phyloP scores from a whole-genome alignment of 179 eudicot species.

The Drosera spatulata region DNA sequence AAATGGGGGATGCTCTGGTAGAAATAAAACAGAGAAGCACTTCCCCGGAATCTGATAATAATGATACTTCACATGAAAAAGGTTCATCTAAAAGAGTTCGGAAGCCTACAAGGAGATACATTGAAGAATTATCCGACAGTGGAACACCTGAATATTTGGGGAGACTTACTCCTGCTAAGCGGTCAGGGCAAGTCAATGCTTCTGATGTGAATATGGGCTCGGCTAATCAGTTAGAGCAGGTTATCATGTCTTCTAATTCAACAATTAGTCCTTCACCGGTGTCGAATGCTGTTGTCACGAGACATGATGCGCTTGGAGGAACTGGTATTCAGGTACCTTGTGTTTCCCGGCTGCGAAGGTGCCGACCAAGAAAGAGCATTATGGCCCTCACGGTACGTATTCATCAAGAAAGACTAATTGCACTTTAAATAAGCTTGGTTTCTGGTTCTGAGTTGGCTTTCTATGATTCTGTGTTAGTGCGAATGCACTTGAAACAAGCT shows the following conservation, averaged over 20 bases:
- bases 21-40: constrained; percentile 21
- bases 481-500: too few relatives aligned
- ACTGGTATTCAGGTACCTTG: constrained; percentile 83
- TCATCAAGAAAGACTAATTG: not conserved
- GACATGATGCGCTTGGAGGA: constrained; percentile 90
- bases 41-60: constrained; percentile 23
- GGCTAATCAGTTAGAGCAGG: too few relatives aligned
- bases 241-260: constrained; percentile 6
- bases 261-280: constrained; percentile 21
- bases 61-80: constrained; percentile 38
- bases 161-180: constrained; percentile 31
- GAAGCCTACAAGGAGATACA: constrained; percentile 88
- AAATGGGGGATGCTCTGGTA: constrained; percentile 19
- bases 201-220: not conserved
- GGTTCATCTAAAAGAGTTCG: constrained; percentile 70
- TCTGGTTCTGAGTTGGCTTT: not conserved
- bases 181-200: constrained; percentile 20
- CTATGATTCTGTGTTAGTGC: not conserved
- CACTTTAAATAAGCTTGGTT: not conserved
- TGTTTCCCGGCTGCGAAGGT: constrained; percentile 76
- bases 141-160: constrained; percentile 39
- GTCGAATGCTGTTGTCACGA: constrained; percentile 35
- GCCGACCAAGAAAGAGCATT: constrained; percentile 84
- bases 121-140: constrained; percentile 77
- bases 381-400: constrained; percentile 50